A percentile compares a stretch with the other conserved stretches of the same genome.
phyloP scores from a whole-genome alignment of 2,329 filamentous ascomycete species.

The Iodosphaeria phyllophila region DNA sequence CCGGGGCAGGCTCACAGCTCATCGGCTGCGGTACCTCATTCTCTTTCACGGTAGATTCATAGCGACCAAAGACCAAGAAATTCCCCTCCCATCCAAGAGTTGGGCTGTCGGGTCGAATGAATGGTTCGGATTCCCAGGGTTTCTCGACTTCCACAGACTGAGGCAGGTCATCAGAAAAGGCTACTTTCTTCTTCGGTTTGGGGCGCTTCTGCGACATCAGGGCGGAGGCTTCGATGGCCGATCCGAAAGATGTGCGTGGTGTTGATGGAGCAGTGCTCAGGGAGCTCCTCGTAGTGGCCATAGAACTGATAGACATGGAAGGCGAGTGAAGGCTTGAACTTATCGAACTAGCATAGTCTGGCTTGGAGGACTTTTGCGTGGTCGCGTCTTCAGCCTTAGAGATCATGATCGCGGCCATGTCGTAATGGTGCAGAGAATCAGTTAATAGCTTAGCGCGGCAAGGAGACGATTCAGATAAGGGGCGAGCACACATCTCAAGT shows the following conservation, averaged over 20 bases:
- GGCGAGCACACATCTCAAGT: conserved; percentile 34
- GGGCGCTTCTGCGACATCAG: conserved; percentile 3
- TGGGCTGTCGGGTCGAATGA: conserved; percentile 38
- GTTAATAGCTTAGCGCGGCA: conserved; percentile 28
- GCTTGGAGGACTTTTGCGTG: conserved; percentile 16
- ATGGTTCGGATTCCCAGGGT: conserved; percentile 19
- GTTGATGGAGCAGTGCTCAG: conserved; percentile 23
- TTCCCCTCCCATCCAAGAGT: conserved; percentile 35
- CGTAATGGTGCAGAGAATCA: conserved; percentile 33
- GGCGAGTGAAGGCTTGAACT: conserved; percentile 25
- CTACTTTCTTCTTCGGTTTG: conserved; percentile 22
- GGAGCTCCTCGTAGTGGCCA: conserved; percentile 18
- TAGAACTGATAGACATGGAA: conserved; percentile 24
- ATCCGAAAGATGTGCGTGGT: conserved; percentile 24
- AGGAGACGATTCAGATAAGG: conserved; percentile 24
- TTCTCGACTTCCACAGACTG: conserved; percentile 11
- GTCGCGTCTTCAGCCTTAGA: conserved; percentile 23
- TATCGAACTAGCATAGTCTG: conserved; percentile 17
- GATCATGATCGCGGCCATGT: conserved; percentile 27
- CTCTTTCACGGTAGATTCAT: conserved; percentile 2
- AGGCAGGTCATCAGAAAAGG: conserved; percentile 18
- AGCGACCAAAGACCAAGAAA: conserved; percentile 5
- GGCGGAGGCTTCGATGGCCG: conserved; percentile 8
- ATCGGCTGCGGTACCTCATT: no score
- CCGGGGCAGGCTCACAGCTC: conserved; percentile 2